These are phyloP conservation scores for Candida railenensis DNA, from an alignment of 805 yeast species.

Conservation along the genomic window DNA sequence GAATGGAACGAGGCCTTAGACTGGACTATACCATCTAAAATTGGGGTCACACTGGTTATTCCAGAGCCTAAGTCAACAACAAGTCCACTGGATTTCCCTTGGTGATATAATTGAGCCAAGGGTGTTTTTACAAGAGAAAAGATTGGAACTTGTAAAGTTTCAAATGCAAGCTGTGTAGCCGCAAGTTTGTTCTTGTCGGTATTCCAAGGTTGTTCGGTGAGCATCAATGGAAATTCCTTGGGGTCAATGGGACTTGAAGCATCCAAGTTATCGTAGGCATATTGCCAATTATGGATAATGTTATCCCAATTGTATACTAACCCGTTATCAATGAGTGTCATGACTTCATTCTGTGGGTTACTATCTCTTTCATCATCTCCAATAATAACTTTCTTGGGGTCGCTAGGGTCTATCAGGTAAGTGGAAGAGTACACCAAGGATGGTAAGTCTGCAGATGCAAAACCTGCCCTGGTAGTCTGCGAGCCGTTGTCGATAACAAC, in stretches of 20 bases:
- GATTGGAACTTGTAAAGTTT: constrained; percentile 69
- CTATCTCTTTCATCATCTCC: constrained; percentile 50
- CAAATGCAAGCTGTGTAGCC: constrained; percentile 73
- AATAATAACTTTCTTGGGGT: constrained; percentile 27
- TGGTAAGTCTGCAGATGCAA: constrained; percentile 65
- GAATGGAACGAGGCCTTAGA: constrained; percentile 64
- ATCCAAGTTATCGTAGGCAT: constrained; percentile 53
- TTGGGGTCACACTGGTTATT: constrained; percentile 70
- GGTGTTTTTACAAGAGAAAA: constrained; percentile 77
- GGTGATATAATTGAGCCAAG: constrained; percentile 72
- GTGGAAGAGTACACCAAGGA: constrained; percentile 55
- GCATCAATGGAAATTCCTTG: constrained; percentile 62
- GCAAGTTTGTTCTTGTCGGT: constrained; percentile 54
- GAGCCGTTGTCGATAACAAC: constrained; percentile 73
- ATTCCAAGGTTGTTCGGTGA: constrained; percentile 71
- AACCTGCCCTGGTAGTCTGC: constrained; percentile 64
- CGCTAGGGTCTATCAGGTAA: constrained; percentile 41
- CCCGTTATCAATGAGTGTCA: constrained; percentile 63
- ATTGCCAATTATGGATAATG: constrained; percentile 63
- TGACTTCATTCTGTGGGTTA: constrained; percentile 47
- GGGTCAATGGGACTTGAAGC: constrained; percentile 43
- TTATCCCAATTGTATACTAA: constrained; percentile 72
- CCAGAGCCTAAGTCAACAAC: constrained; percentile 80
- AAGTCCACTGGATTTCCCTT: constrained; percentile 74
- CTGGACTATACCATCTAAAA: constrained; percentile 70